Evolutionary conservation across 2,329 filamentous ascomycete species (phyloP).

Genomic region (Helotiales sp.): DNA sequence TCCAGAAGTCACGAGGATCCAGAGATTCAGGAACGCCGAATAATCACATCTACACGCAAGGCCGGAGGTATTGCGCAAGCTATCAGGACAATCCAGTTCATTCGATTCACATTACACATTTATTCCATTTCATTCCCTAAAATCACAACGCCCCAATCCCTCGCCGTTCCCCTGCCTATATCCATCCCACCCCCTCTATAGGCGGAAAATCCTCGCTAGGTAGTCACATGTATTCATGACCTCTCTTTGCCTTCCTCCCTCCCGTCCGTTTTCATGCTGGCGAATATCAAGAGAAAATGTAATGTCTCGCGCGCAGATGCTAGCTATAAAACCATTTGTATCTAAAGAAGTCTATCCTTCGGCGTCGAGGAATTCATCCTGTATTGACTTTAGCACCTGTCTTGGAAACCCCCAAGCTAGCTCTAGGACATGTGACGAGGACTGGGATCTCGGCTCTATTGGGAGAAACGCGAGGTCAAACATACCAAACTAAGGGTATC

Average conservation of each 20-base stretch:
- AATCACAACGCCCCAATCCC: slow-evolving; percentile 5
- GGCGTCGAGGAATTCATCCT: slow-evolving; percentile 45
- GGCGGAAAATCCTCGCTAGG: not conserved
- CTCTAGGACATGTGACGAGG: not conserved
- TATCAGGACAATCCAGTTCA: no score
- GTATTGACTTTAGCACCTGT: not conserved
- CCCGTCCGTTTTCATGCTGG: no score
- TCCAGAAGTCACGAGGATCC: no score
- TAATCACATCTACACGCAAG: no score
- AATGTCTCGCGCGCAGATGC: slow-evolving; percentile 4
- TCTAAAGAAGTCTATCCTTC: slow-evolving; percentile 30
- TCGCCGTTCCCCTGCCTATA: not conserved
- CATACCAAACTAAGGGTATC: slow-evolving; percentile 36
- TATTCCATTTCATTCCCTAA: not conserved
- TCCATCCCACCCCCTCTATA: not conserved
- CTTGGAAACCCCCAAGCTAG: not conserved
- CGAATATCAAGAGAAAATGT: not conserved
- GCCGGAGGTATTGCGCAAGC: no score
- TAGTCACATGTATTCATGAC: slow-evolving; percentile 21
- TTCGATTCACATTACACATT: slow-evolving; percentile 2
- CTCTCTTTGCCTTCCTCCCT: not conserved
- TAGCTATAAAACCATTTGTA: not conserved
- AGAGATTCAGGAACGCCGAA: no score
- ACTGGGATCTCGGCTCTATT: no score
- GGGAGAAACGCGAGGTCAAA: no score